Conservation (phyloP, 805 yeast genomes). For the Suhomyces sp. region DNA sequence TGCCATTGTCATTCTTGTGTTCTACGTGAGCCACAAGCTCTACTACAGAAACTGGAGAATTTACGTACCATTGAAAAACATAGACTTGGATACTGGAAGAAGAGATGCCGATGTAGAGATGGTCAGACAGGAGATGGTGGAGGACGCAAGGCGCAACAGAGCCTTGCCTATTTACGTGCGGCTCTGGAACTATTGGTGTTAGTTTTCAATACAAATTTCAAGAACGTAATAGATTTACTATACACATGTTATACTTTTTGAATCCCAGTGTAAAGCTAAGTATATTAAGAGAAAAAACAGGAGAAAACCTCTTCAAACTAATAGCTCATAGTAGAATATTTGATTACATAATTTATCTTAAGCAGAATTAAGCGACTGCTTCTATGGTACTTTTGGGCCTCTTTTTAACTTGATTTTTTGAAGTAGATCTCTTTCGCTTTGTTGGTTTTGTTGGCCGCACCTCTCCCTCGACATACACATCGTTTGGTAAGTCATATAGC, state of each 20-base stretch:
- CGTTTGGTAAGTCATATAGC: constrained; percentile 76
- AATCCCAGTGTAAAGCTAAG: no score
- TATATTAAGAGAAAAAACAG: no score
- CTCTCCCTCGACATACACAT: constrained; percentile 79
- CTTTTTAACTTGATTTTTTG: constrained; percentile 6
- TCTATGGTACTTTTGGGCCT: constrained; percentile 20
- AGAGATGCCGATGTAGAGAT: constrained; percentile 20
- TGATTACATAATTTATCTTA: no score
- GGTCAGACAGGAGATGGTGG: constrained; percentile 19
- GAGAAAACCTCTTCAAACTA: no score
- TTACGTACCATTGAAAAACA: constrained; percentile 17
- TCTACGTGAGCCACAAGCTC: constrained; percentile 23
- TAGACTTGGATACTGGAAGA: constrained; percentile 27
- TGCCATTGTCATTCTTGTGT: constrained; percentile 19
- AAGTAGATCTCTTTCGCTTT: constrained; percentile 12
- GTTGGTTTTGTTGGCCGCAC: constrained; percentile 49
- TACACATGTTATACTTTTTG: no score
- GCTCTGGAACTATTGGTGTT: constrained; percentile 13
- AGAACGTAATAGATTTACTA: no score
- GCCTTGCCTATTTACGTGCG: constrained; percentile 14
- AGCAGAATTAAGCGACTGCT: no score
- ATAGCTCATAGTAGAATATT: no score
- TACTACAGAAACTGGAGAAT: constrained; percentile 18
- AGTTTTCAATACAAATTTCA: not conserved
- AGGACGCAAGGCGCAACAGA: constrained; percentile 13